Evolutionary conservation across 176 grass and related monocot species (phyloP), one percentile per base, ranked within the genome.

Genomic region (Aegilops sharonensis): DNA sequence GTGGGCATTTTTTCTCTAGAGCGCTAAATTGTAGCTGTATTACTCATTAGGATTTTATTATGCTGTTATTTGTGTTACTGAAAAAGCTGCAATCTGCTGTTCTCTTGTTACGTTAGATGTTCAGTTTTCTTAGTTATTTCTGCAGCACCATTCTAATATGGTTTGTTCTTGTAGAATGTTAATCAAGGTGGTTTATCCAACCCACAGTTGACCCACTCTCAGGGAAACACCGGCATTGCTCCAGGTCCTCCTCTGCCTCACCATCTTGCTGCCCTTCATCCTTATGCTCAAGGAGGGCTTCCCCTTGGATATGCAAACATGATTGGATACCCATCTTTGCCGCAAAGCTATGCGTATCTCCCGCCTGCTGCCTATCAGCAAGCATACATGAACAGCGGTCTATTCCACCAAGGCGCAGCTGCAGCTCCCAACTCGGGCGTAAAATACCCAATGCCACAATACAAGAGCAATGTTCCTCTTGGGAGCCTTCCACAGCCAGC

Each of bases 291-390:
- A 85, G 87, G 91, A 77, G 84, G 81, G 35, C 91, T 93, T 91
- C 91, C 94, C 76, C 85, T 95, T 64, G 94, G 81, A 24, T 95
- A 85, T 4, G 81, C 91, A 72, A 85, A 83, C 84, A 91, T 95
- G 93, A 93, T 95, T 50, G 87, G 94, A 45, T 95, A 95, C 81
- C 91, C 89, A 34, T 87, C 91, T 87, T 85, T 95, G 29, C 87
- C 91, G 0, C 94, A 81, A 69, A 95, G 91, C 67, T 95, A 95
- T 31, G 83, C 91, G 3, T 95, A 93, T 92, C 52, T 95, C 68
- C 89, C 91, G 1, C 88, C 89, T 32, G 84, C 79, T 81, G 86
- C 92, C 18, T 95, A 88, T 72, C 94, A 95, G 81, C 94, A 93
- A 62, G 72, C 84, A 77, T 93, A 89, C 81, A 71, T 92, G 40